Conservation (phyloP, 768 basidiomycete species). For the Russula compacta region DNA sequence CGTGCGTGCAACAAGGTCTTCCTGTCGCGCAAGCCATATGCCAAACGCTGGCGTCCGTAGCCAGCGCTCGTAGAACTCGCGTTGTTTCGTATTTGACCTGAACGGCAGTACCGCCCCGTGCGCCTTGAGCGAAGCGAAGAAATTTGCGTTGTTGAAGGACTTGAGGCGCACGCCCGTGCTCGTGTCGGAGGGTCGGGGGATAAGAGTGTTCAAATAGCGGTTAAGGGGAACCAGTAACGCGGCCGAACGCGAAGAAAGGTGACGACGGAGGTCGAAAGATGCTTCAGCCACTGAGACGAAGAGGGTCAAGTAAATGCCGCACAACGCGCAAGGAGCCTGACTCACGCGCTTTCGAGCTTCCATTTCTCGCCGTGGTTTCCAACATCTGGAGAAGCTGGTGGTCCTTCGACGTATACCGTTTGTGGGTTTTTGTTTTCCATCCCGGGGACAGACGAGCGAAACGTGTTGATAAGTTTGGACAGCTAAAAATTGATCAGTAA, state of each 20-base stretch:
- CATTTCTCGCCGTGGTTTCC: slow-evolving; percentile 45
- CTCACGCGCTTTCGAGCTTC: slow-evolving; percentile 45
- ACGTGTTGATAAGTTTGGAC: neutral
- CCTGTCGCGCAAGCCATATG: slow-evolving; percentile 69
- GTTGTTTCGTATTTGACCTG: slow-evolving; percentile 51
- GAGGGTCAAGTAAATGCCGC: neutral
- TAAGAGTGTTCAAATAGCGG: slow-evolving; percentile 82
- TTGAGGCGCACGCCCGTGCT: slow-evolving; percentile 38
- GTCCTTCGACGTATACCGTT: slow-evolving; percentile 81
- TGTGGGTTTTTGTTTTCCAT: slow-evolving; percentile 73
- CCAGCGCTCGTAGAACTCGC: slow-evolving; percentile 73
- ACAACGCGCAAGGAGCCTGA: slow-evolving; percentile 18
- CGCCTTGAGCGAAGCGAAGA: slow-evolving; percentile 63
- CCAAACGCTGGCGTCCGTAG: slow-evolving; percentile 70
- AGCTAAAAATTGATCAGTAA: neutral
- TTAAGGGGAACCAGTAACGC: slow-evolving; percentile 83
- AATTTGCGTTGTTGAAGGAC: slow-evolving; percentile 59
- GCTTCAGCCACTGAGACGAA: slow-evolving; percentile 44
- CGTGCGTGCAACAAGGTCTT: slow-evolving; percentile 55
- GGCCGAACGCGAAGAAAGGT: slow-evolving; percentile 80
- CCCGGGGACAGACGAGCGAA: slow-evolving; percentile 51
- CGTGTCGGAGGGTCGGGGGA: slow-evolving; percentile 56
- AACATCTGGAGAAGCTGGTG: slow-evolving; percentile 60
- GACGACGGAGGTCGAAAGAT: slow-evolving; percentile 60
- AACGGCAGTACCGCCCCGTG: slow-evolving; percentile 70